Evolutionary conservation across 2,329 filamentous ascomycete species (phyloP).

Genomic region (Macrophomina phaseolina): DNA sequence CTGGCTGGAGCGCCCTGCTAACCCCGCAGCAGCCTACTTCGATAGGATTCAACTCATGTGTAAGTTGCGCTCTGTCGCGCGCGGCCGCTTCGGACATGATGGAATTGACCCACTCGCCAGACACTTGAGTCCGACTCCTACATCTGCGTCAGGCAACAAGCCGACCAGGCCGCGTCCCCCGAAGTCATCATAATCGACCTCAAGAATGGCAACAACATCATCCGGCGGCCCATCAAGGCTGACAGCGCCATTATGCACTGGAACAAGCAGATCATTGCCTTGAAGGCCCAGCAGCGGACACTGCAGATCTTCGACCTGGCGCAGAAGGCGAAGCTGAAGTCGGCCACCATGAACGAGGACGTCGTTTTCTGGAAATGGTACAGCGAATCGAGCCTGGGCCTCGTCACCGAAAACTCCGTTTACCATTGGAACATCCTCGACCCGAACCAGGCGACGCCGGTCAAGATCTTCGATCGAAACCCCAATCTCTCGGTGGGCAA

Average conservation of each 20-base stretch:
- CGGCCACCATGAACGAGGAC: constrained; percentile 94
- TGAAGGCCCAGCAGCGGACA: constrained; percentile 92
- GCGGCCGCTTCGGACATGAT: constrained; percentile 4
- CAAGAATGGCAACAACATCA: constrained; percentile 96
- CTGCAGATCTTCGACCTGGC: constrained; percentile 97
- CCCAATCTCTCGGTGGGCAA: constrained; percentile 78
- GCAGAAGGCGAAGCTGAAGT: constrained; percentile 95
- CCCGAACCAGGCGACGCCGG: constrained; percentile 72
- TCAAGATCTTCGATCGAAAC: constrained; percentile 95
- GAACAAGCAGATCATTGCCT: constrained; percentile 91
- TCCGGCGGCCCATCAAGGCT: constrained; percentile 93
- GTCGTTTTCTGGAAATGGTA: constrained; percentile 99
- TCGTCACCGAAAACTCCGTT: constrained; percentile 89
- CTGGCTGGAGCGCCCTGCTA: constrained; percentile 33
- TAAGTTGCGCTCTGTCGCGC: constrained; percentile 54
- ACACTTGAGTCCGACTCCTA: constrained; percentile 97
- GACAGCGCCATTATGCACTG: constrained; percentile 99
- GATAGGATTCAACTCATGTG: constrained; percentile 88
- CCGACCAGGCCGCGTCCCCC: constrained; percentile 76
- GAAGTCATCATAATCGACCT: constrained; percentile 98
- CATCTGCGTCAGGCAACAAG: constrained; percentile 91
- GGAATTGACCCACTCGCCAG: constrained; percentile 53
- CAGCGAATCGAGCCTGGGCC: constrained; percentile 82
- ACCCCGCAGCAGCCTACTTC: constrained; percentile 61
- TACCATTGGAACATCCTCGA: constrained; percentile 99